Percentiles rank a stretch among this genome's conserved stretches.
phyloP scores from a whole-genome alignment of 768 basidiomycete species.

The Agaricus blazei region DNA sequence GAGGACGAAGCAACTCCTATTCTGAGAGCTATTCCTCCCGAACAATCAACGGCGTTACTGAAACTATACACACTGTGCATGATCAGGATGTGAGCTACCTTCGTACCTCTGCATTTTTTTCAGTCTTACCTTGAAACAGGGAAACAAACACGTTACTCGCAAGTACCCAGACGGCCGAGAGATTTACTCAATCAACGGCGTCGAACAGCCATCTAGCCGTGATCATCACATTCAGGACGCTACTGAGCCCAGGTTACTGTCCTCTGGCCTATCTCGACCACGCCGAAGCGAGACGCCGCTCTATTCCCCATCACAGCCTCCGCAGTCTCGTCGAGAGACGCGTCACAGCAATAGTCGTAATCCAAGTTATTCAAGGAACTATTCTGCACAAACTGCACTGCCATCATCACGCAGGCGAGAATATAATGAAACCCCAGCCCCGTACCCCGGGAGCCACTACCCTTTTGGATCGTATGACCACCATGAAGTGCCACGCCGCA shows the following conservation, averaged over 20 bases:
- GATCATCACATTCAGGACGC: constrained; percentile 19
- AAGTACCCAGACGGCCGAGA: constrained; percentile 64
- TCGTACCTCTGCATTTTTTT: constrained; percentile 6
- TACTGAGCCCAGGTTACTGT: not conserved
- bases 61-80: constrained; percentile 46
- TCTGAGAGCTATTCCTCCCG: constrained; percentile 54
- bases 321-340: not conserved
- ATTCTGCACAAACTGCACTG: not conserved
- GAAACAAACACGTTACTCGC: constrained; percentile 68
- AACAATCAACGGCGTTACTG: constrained; percentile 64
- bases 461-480: not conserved
- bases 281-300: constrained; percentile 1
- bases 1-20: constrained; percentile 28
- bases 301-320: not conserved
- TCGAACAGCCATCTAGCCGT: constrained; percentile 42
- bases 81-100: constrained; percentile 51
- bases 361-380: not conserved
- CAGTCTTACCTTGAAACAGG: constrained; percentile 32
- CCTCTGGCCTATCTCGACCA: not conserved
- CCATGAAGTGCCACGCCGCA: no score
- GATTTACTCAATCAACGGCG: constrained; percentile 62
- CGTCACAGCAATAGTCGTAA: not conserved
- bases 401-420: not conserved
- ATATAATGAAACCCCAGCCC: constrained; percentile 1
- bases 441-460: not conserved